Percentiles rank a stretch among this genome's conserved stretches.
phyloP scores from a whole-genome alignment of 345 rosid genomes.

The Mangifera indica region DNA sequence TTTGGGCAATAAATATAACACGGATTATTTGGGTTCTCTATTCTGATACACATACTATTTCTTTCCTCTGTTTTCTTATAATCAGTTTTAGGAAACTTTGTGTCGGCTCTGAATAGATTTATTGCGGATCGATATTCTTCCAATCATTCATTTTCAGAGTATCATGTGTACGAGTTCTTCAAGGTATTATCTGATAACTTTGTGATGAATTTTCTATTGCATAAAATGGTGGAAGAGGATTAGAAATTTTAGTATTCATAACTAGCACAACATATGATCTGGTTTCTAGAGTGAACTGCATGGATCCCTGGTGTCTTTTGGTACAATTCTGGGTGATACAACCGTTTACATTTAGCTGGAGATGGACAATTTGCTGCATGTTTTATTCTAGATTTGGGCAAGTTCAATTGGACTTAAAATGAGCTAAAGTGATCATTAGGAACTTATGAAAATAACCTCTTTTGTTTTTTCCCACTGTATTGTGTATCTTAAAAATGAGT shows the following conservation, averaged over 20 bases:
- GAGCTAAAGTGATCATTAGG: background rate
- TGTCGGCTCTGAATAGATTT: conserved; percentile 89
- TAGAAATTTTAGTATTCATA: background rate
- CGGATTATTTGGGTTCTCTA: background rate
- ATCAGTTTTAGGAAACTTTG: conserved; percentile 91
- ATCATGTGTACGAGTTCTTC: conserved; percentile 93
- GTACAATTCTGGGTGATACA: background rate
- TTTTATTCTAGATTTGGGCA: background rate
- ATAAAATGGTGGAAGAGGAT: background rate
- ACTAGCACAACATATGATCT: background rate
- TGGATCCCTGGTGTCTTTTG: background rate
- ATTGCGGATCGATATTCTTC: conserved; percentile 80
- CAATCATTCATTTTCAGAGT: conserved; percentile 79
- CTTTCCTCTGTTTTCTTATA: conserved; percentile 15
- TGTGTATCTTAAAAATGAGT: background rate
- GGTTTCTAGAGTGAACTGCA: background rate
- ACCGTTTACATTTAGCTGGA: background rate
- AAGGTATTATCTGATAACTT: conserved; percentile 49
- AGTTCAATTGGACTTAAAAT: background rate
- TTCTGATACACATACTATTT: conserved; percentile 10
- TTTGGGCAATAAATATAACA: too few species aligned
- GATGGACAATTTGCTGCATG: background rate
- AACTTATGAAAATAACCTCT: background rate
- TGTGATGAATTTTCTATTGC: background rate
- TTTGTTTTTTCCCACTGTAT: background rate